phyloP scores from a whole-genome alignment of 768 basidiomycete genomes.

The Boletus bicolor region DNA sequence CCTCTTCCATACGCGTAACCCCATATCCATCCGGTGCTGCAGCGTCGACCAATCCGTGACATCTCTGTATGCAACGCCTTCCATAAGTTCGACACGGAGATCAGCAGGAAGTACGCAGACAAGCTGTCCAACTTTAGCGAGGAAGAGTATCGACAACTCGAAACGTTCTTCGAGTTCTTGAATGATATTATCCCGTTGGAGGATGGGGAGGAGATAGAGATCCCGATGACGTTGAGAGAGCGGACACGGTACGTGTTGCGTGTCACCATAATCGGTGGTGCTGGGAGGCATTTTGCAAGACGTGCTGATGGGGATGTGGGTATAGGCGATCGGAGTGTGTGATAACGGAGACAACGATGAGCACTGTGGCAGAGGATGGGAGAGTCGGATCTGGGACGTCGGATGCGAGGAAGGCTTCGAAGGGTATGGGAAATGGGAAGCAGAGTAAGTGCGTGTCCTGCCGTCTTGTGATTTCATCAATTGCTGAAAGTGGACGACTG shows the following conservation, averaged over 20 bases:
- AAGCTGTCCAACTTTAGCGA: too few relatives aligned
- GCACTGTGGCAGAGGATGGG: slow-evolving; percentile 37
- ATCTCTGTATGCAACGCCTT: slow-evolving; percentile 65
- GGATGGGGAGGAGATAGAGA: too few relatives aligned
- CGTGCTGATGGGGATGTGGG: not conserved
- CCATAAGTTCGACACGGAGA: slow-evolving; percentile 18
- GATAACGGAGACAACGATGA: slow-evolving; percentile 40
- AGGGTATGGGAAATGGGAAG: slow-evolving; percentile 31
- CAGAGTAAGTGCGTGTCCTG: slow-evolving; percentile 38
- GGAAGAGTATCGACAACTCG: too few relatives aligned
- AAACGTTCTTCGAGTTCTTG: too few relatives aligned
- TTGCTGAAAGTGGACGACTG: not conserved
- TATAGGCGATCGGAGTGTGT: slow-evolving; percentile 62
- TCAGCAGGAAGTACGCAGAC: too few relatives aligned
- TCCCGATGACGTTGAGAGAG: too few relatives aligned
- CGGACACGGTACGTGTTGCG: slow-evolving; percentile 40
- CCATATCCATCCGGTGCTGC: not conserved
- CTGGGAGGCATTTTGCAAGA: not conserved
- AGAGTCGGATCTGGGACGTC: slow-evolving; percentile 34
- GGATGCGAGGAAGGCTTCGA: slow-evolving; percentile 17
- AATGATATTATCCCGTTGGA: too few relatives aligned
- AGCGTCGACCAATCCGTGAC: slow-evolving; percentile 63
- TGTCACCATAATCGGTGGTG: too few relatives aligned
- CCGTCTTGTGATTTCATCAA: not conserved
- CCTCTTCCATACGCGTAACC: not conserved